These are phyloP conservation scores for Sclerotinia minor DNA, from an alignment of 2,329 filamentous ascomycete genomes.

Conservation along the genomic window DNA sequence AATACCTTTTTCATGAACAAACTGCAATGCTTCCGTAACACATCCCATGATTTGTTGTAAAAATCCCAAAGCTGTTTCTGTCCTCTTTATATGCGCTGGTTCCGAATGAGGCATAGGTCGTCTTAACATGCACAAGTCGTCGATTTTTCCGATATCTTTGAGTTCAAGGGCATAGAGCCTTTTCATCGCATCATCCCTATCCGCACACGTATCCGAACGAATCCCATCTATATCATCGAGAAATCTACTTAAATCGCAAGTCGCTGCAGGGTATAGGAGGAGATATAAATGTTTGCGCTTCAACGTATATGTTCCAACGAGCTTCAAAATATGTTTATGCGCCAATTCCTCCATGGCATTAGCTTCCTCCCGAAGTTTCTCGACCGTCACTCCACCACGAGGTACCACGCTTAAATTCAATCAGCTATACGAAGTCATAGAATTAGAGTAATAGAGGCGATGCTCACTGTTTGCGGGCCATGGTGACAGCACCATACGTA, in stretches of 20 bases:
- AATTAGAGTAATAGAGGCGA: background rate
- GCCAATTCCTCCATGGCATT: slow-evolving; percentile 51
- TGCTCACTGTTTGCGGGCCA: slow-evolving; percentile 48
- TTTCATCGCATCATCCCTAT: slow-evolving; percentile 44
- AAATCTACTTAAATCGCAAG: slow-evolving; percentile 48
- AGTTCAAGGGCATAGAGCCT: slow-evolving; percentile 46
- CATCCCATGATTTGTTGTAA: slow-evolving; percentile 49
- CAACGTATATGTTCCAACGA: slow-evolving; percentile 50
- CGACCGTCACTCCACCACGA: slow-evolving; percentile 41
- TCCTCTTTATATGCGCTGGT: slow-evolving; percentile 31
- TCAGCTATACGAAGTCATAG: slow-evolving; percentile 26
- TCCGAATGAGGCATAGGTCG: background rate
- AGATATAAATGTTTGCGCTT: slow-evolving; percentile 47
- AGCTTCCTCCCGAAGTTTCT: slow-evolving; percentile 49
- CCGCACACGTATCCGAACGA: slow-evolving; percentile 45
- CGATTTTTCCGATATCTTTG: slow-evolving; percentile 40
- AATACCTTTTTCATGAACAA: slow-evolving; percentile 42
- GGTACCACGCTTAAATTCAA: slow-evolving; percentile 34
- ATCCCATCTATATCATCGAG: slow-evolving; percentile 48
- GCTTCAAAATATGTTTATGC: slow-evolving; percentile 51
- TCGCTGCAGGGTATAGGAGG: slow-evolving; percentile 51
- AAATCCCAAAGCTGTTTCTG: slow-evolving; percentile 43
- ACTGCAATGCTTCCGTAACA: slow-evolving; percentile 40
- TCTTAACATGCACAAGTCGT: slow-evolving; percentile 25
- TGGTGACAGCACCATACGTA: slow-evolving; percentile 44